Conservation (phyloP, 129 eudicot genomes). For the Flaveria robusta region DNA sequence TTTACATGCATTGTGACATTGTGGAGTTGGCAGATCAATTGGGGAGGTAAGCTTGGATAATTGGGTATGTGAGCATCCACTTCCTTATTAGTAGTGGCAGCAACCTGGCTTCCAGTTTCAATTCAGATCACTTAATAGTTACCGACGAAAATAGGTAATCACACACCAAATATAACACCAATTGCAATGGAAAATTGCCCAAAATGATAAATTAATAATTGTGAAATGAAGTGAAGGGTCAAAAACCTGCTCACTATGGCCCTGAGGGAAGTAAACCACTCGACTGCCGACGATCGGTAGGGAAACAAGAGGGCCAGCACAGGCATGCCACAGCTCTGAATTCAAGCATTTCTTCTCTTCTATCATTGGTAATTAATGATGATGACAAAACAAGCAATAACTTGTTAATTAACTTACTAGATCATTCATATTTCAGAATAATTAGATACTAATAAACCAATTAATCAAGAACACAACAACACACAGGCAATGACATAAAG, state of each 20-base stretch:
- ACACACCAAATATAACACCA: slow-evolving; percentile 1
- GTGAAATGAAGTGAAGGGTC: slow-evolving; percentile 1
- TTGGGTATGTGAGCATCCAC: slow-evolving; percentile 96
- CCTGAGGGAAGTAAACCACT: slow-evolving; percentile 99
- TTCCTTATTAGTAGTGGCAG: slow-evolving; percentile 97
- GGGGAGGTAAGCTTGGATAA: slow-evolving; percentile 93
- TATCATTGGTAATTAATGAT: slow-evolving; percentile 38
- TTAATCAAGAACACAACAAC: slow-evolving; percentile 2
- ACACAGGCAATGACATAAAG: slow-evolving; percentile 12
- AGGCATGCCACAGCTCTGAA: slow-evolving; percentile 99
- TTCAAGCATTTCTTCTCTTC: slow-evolving; percentile 97
- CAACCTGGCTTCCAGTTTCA: slow-evolving; percentile 74
- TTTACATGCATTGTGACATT: slow-evolving; percentile 99
- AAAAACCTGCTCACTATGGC: slow-evolving; percentile 98
- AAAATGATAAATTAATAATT: neutral
- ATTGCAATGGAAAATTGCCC: neutral
- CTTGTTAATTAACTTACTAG: neutral
- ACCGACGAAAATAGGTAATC: slow-evolving; percentile 5
- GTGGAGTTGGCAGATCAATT: slow-evolving; percentile 97
- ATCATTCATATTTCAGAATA: slow-evolving; percentile 8
- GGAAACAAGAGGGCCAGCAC: slow-evolving; percentile 98
- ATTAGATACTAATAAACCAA: neutral
- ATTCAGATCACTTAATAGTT: slow-evolving; percentile 37
- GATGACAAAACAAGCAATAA: slow-evolving; percentile 31
- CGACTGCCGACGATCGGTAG: slow-evolving; percentile 86